Evolutionary conservation across 148 eudicot genomes (phyloP), one percentile per base, ranked within the genome.

Genomic region (Chenopodium album): DNA sequence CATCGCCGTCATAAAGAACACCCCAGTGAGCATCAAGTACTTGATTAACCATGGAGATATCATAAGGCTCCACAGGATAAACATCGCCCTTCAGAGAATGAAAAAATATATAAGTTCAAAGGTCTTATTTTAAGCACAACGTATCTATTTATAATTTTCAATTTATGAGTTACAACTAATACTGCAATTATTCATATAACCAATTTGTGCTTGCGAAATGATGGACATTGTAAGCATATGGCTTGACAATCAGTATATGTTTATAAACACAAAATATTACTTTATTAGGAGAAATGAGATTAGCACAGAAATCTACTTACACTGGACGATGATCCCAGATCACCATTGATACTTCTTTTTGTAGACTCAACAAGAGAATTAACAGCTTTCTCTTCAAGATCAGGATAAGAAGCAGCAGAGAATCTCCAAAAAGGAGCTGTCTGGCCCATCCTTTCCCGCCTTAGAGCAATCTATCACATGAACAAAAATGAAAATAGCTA

Each of bases 21-120:
- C 98, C 98, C 98, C 98, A 94, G 80, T 94, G 90, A 76, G 98
- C 95, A 88, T 94, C 98, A 79, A 94, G 98, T 79, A 94, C 92
- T 88, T 88, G 89, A 88, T 88, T 86, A 71, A 79, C 67, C 59
- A 80, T 73, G 69, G 84, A 82, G 81, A 73, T 80, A 79, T 92
- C 90, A 60, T 84, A 83, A 48, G 87, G 84, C 85, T 93, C 97
- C 93, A 93, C 97, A 14, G 97, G 98, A 90, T 94, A 94, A 67
- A 94, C 98, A 87, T 94, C 98, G 79, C 97, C 98, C 98, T 94
- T 76, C 86, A 89, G 56, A 31, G 17, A 81, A 79, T 78, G n/a
- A 71, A 66, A 60, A 34, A 44, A 31, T 11, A 34, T 31, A 52
- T 66, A 78, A 73, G 65, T 77, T 26, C 22, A 83, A 23, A 83